Evolutionary conservation across 2,329 filamentous ascomycete species (phyloP), one percentile per base, ranked within the genome.

Genomic region (Chaetomiaceae sp.): DNA sequence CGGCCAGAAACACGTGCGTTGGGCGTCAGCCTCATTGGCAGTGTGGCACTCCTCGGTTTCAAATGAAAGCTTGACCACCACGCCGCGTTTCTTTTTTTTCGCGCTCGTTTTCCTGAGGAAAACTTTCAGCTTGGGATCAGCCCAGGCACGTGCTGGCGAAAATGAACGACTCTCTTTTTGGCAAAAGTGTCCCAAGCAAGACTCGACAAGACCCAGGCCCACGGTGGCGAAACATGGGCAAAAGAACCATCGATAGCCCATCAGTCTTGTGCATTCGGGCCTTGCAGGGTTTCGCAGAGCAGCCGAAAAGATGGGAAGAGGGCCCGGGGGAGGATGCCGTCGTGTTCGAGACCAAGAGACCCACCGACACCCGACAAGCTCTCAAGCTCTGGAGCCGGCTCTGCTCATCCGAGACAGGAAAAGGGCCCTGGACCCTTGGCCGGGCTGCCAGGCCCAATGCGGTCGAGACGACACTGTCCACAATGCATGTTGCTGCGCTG

Each of bases 171-270:
- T 7, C 27, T 12, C 27, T 31, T 36, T 42, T 51, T 20, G 33
- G 27, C 27, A 7, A 52, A 54, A 39, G 14, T 12, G 38, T 53
- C 56, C 47, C 44, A 52, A 38, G 40, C 33, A 29, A 55, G 17
- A 43, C 42, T 42, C 39, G 29, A 47, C 43, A 45, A 39, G 31
- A 55, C 53, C 59, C 57, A 57, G 47, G 43, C 27, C 31, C 27
- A 6, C 38, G 57, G 59, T 59, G 59, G 59, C 59, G 52, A 61
- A 53, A 51, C 49, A 53, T 45, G 51, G 46, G 34, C 46, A 52
- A 44, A 12, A n/a, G 54, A 40, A 31, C 49, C 46, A 52, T 25
- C 42, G 20, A 39, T 47, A 34, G 37, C 14, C 20, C 37, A 5
- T 42, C 25, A 31, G 15, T 20, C 38, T 38, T 46, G n/a, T n/a